Base-by-base conservation (phyloP, 495 filamentous ascomycete genomes). In the Tuber melanosporum region DNA sequence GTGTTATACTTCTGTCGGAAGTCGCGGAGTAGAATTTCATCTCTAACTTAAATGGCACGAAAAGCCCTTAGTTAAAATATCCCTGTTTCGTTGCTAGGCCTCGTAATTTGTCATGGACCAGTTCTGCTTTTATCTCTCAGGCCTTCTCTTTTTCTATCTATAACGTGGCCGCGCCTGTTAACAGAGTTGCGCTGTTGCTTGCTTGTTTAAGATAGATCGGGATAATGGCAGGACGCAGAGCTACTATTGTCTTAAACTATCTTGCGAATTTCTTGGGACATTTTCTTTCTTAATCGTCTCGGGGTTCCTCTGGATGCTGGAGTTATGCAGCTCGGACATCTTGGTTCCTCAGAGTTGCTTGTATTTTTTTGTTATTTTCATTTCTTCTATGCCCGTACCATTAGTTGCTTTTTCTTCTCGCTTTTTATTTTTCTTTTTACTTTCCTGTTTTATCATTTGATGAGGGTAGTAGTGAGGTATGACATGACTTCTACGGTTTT, bases 181-280 rank as follows among this genome's bases (percentile, higher is more conserved):
- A 66, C 14, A 3, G 26, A 66, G 57, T 14, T 36, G 57, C 70
- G 72, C 80, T 78, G 76, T 44, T 82, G 81, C 81, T 74, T 78
- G 75, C 77, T 76, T 78, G 73, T 82, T 81, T 80, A 81, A 72
- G 76, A 73, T 70, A 76, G 75, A 82, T 81, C 79, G 71, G 78
- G 78, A 80, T 83, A 82, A 80, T 66, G 26, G 79, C 74, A 78
- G 77, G 70, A 75, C 75, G 78, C 80, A 82, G 80, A 78, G 78
- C 44, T 73, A 44, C 72, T 73, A 41, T 66, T 71, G 44, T 73
- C 62, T 73, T 85, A 57, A 66, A 47, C 62, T 70, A 36, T 69
- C 70, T 78, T 45, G 47, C 71, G n/a, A 74, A 42, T 36, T 44
- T 81, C 71, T 73, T 36, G 46, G 47, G 57, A 74, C 57, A 41